Conservation (phyloP, 192 early-diverging fungal genomes). For the Spizellomyces punctatus region DNA sequence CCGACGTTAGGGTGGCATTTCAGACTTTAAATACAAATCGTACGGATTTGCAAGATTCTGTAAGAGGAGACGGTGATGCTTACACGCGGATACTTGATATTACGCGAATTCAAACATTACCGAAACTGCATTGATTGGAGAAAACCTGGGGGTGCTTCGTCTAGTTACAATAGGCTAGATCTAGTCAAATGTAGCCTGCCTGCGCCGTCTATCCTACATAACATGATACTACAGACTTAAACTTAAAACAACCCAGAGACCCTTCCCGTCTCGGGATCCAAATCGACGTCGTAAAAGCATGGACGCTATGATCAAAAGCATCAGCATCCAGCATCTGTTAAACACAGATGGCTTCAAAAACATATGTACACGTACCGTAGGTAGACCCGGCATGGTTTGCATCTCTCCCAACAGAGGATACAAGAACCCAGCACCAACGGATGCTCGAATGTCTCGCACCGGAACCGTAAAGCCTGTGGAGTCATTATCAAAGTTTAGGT, state of each 20-base stretch:
- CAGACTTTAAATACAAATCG: too few relatives aligned
- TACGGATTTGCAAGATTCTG: too few relatives aligned
- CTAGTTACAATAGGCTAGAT: too few relatives aligned
- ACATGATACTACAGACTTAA: neutral
- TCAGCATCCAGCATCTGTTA: neutral
- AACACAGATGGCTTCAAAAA: constrained; percentile 1
- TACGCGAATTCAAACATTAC: too few relatives aligned
- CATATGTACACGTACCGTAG: constrained; percentile 53
- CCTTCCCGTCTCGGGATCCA: constrained; percentile 82
- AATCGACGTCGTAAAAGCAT: constrained; percentile 94
- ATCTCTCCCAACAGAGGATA: constrained; percentile 95
- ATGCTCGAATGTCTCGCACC: constrained; percentile 92
- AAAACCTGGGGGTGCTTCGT: too few relatives aligned
- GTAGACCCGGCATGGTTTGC: constrained; percentile 98
- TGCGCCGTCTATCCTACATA: too few relatives aligned
- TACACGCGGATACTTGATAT: too few relatives aligned
- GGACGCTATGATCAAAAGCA: constrained; percentile 53
- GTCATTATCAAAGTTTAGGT: too few relatives aligned
- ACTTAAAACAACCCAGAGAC: constrained; percentile 87
- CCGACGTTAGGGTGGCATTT: too few relatives aligned
- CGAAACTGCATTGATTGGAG: too few relatives aligned
- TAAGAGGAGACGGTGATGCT: too few relatives aligned
- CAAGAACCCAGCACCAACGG: constrained; percentile 95
- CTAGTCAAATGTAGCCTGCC: too few relatives aligned
- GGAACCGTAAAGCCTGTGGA: constrained; percentile 77